Conservation (phyloP, 495 filamentous ascomycete species). For the Neurospora tetraspora region DNA sequence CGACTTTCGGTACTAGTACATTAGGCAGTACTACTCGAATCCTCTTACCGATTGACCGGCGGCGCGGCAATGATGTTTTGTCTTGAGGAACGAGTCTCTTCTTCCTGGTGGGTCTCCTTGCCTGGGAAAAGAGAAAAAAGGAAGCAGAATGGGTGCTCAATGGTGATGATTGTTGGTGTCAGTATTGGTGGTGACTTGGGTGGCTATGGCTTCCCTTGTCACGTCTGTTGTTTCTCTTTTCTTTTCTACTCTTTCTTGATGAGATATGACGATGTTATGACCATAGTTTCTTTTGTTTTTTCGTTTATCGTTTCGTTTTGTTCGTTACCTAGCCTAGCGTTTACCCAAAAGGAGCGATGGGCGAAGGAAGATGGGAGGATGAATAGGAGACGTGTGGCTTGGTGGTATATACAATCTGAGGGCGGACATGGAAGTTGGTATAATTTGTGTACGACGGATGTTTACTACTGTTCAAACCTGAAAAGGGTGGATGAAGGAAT, state of each 20-base stretch:
- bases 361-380: not conserved
- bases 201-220: not conserved
- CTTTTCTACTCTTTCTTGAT: not conserved
- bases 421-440: not conserved
- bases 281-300: not conserved
- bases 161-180: not conserved
- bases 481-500: not conserved
- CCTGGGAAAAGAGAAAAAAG: not conserved
- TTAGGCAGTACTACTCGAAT: not conserved
- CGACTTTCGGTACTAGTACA: not conserved
- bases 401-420: not conserved
- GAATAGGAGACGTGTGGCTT: not conserved
- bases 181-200: not conserved
- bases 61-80: not conserved
- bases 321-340: not conserved
- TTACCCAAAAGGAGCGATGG: not conserved
- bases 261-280: not conserved
- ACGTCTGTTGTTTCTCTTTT: not conserved
- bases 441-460: not conserved
- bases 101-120: not conserved
- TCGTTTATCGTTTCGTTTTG: not conserved
- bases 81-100: not conserved
- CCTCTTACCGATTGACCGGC: not conserved
- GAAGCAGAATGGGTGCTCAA: not conserved
- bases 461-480: not conserved